Evolutionary conservation across 306 rosid genomes (phyloP).

Genomic region (Prunus mongolica): DNA sequence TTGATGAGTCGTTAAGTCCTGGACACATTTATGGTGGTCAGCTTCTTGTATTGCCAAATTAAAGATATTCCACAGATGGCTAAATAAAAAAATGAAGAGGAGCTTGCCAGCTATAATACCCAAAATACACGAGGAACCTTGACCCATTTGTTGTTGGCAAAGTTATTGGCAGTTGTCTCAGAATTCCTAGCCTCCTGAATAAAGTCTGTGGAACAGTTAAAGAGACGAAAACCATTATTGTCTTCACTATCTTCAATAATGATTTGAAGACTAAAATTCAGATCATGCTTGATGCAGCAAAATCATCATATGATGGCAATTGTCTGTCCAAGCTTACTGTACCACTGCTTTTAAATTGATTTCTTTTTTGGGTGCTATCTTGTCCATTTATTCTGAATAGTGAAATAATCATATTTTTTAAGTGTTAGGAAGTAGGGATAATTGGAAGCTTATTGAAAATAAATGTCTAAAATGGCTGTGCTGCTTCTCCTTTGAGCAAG

Average conservation of each 20-base stretch:
- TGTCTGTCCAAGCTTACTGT: neutral
- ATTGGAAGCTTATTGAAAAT: neutral
- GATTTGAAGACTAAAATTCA: neutral
- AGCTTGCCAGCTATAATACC: slow-evolving; percentile 47
- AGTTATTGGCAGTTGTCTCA: slow-evolving; percentile 68
- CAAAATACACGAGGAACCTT: slow-evolving; percentile 74
- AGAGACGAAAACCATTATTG: slow-evolving; percentile 13
- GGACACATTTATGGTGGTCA: slow-evolving; percentile 26
- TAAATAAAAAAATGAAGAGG: slow-evolving; percentile 2
- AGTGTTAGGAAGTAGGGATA: too few species aligned
- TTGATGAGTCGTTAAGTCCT: slow-evolving; percentile 74
- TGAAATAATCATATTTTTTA: neutral
- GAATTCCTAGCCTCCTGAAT: slow-evolving; percentile 83
- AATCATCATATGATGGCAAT: neutral
- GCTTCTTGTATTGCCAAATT: slow-evolving; percentile 8
- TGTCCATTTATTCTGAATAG: neutral
- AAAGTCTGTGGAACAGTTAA: slow-evolving; percentile 54
- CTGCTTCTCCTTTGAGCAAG: neutral
- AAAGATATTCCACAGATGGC: neutral
- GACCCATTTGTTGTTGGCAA: slow-evolving; percentile 60
- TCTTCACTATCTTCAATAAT: slow-evolving; percentile 12
- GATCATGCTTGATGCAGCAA: neutral
- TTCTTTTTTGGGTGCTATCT: neutral
- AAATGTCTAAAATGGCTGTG: neutral
- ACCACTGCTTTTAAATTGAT: neutral